Base-by-base conservation (phyloP, 2,329 filamentous ascomycete species). In the Cryphonectria naterciae region DNA sequence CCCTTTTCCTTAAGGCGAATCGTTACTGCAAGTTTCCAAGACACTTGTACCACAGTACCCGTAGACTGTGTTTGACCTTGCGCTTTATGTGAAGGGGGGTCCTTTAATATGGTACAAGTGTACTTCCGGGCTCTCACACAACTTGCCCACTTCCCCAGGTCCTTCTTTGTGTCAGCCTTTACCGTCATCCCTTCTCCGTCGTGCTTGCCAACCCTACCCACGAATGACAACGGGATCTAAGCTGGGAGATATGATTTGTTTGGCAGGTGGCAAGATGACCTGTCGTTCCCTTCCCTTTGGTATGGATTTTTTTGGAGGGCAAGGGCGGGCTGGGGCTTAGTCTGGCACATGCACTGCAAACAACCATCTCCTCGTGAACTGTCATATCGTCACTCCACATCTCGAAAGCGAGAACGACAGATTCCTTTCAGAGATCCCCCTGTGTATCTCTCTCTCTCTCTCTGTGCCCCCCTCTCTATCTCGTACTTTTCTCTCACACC, bases 191-290 rank as follows among this genome's bases (percentile, higher is more conserved):
- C 25, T 60, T 32, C 37, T 15, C 37, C 37, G 25, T 60, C 65
- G 11, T 35, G 65, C 39, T 67, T 67, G 65, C 52, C 52, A 61
- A 43, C 46, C 39, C 10, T 49, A n/a, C 46, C 46, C 37, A 25
- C 52, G n/a, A 60, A 25, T 60, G 22, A 19, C 54, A 28, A 67
- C 46, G 39, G n/a, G 52, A 25, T 35, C 41, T n/a, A 39, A 39
- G 28, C 17, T 64, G 39, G 28, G n/a, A 67, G 25, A 35, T 54
- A 37, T 17, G 65, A 61, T 67, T 1, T 35, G 58, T 39, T 39
- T 61, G 58, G 58, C 58, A 61, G 17, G 58, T 39, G 54, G 54
- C 54, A 32, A 58, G n/a, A 56, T 28, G 52, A 32, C 19, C 46
- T 49, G 46, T 49, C 46, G 5, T n/a, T n/a, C 19, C 7, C 46